Percentiles rank a stretch among this genome's conserved stretches.
These are phyloP conservation scores for Gonapodya prolifera DNA, from an alignment of 192 early-diverging fungal species.

Conservation along the genomic window DNA sequence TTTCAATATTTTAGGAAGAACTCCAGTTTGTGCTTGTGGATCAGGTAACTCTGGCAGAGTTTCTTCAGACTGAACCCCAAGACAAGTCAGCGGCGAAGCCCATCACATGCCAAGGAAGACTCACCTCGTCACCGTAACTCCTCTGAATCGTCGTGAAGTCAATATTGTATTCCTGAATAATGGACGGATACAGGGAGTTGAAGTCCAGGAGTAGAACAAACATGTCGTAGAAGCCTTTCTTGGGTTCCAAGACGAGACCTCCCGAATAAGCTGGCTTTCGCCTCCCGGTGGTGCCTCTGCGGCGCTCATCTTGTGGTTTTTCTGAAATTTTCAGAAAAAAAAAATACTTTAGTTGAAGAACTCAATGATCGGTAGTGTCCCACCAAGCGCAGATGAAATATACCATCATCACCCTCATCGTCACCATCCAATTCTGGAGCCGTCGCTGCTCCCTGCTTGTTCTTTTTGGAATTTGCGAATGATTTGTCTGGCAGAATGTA, in stretches of 20 bases:
- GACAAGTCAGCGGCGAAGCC: conserved; percentile 4
- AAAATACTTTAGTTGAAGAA: no score
- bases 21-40: conserved; percentile 46
- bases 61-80: conserved; percentile 35
- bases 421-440: conserved; percentile 11
- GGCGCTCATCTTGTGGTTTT: neutral
- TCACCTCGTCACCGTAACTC: neutral
- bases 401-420: conserved; percentile 14
- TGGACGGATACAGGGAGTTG: conserved; percentile 98
- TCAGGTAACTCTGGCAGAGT: conserved; percentile 67
- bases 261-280: conserved; percentile 87
- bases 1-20: conserved; percentile 76
- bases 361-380: no score
- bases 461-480: conserved; percentile 12
- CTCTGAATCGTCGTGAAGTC: conserved; percentile 94
- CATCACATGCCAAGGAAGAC: neutral
- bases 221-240: conserved; percentile 92
- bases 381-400: no score
- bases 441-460: conserved; percentile 8
- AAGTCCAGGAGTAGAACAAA: conserved; percentile 94
- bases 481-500: conserved; percentile 86
- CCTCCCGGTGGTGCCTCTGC: conserved; percentile 24
- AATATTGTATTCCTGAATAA: conserved; percentile 99
- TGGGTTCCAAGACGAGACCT: conserved; percentile 94
- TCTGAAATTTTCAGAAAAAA: neutral